Base-by-base conservation (phyloP, 495 filamentous ascomycete genomes). In the Penicillium soppii region DNA sequence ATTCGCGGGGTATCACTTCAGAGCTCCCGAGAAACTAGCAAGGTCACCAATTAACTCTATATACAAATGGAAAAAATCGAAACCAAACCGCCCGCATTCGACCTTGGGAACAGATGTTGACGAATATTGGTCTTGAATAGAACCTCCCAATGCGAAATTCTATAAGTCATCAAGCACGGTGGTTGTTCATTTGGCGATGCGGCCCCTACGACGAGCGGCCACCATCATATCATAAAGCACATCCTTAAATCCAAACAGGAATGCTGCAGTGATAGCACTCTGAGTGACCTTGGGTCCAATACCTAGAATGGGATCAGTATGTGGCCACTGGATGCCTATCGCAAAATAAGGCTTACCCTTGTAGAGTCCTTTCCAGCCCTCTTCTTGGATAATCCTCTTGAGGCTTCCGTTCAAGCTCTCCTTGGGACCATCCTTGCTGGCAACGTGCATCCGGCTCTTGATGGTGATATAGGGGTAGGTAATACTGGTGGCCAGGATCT, bases 391-490 rank as follows among this genome's bases (percentile, higher is more conserved):
- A 40, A 97, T 92, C 40, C 84, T 80, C 56, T 78, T 82, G 56
- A 99, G 76, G 26, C 82, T 88, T 56, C 80, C 77, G 21, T 83
- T 74, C 77, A 97, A 82, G 52, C 83, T 84, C 69, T 90, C 83
- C 62, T 84, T 86, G 4, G 77, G 78, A 5, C 76, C 77, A 54
- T 83, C 80, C 50, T 78, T 79, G 58, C 77, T 82, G 17, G 90
- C 91, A 35, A 99, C 89, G 71, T 99, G 94, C 89, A 95, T 94
- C 54, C 85, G 81, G 65, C 90, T 92, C 82, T 99, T 99, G 46
- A 99, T 85, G 1, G 94, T 97, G 66, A 97, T 97, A 54, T 99
- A 99, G 17, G 94, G 94, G 66, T 99, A 99, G 10, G 94, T 99
- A 54, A 97, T 87, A 20, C 77, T 84, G 8, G 94, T 99, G 17